These are phyloP conservation scores for Trichoderma sp. DNA, from an alignment of 2,329 filamentous ascomycete species.

Conservation along the genomic window DNA sequence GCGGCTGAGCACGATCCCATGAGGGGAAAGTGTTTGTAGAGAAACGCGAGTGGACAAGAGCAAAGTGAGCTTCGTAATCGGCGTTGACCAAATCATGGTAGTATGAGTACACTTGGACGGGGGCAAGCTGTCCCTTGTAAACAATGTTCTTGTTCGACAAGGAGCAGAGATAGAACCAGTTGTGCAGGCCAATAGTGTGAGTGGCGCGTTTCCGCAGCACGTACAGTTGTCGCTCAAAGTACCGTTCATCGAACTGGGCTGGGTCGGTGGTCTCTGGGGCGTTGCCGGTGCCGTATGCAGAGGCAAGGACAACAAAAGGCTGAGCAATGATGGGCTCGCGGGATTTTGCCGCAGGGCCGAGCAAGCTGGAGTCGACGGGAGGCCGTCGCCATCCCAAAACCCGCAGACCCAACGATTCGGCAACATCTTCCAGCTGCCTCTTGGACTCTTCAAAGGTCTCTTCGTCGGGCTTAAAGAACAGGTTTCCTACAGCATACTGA, in stretches of 20 bases:
- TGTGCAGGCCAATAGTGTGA: slow-evolving; percentile 90
- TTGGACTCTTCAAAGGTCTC: slow-evolving; percentile 89
- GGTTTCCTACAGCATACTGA: slow-evolving; percentile 94
- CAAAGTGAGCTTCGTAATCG: slow-evolving; percentile 96
- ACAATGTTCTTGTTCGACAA: slow-evolving; percentile 98
- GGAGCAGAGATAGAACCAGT: slow-evolving; percentile 99
- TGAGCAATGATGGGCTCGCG: slow-evolving; percentile 94
- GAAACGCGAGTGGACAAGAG: slow-evolving; percentile 94
- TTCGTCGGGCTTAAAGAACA: slow-evolving; percentile 97
- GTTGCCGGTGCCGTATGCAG: slow-evolving; percentile 79
- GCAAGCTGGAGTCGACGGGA: slow-evolving; percentile 86
- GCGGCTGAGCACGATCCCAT: slow-evolving; percentile 94
- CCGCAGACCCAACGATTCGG: slow-evolving; percentile 81
- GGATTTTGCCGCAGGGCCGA: slow-evolving; percentile 89
- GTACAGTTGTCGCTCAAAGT: slow-evolving; percentile 92
- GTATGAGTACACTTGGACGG: slow-evolving; percentile 95
- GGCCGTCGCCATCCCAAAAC: slow-evolving; percentile 96
- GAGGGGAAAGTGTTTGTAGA: slow-evolving; percentile 98
- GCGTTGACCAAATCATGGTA: slow-evolving; percentile 96
- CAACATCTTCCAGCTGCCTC: slow-evolving; percentile 90
- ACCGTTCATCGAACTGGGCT: slow-evolving; percentile 77
- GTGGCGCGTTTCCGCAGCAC: slow-evolving; percentile 92
- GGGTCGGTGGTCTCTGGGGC: slow-evolving; percentile 77
- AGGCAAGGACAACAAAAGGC: slow-evolving; percentile 87
- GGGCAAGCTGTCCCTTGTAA: slow-evolving; percentile 95